These are phyloP conservation scores for Tricholoma matsutake DNA, from an alignment of 768 basidiomycete species.

Conservation along the genomic window DNA sequence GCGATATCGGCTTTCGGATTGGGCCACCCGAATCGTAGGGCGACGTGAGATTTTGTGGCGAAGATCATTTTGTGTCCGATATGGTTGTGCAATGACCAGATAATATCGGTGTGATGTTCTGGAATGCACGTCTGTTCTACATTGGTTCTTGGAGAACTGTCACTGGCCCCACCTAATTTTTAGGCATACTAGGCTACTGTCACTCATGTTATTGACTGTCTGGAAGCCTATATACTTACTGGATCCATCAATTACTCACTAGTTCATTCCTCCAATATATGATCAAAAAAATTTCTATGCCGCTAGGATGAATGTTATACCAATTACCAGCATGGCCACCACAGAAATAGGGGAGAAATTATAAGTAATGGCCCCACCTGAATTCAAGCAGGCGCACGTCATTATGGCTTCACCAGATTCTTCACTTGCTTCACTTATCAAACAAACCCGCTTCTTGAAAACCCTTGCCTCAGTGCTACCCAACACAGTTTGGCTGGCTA, in stretches of 20 bases:
- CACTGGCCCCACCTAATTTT: not conserved
- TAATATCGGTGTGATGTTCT: no score
- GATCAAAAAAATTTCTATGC: not conserved
- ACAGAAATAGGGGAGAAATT: not conserved
- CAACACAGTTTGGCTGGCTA: not conserved
- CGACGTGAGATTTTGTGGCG: no score
- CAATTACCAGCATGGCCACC: not conserved
- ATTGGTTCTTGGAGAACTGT: not conserved
- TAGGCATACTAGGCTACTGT: not conserved
- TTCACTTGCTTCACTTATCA: not conserved
- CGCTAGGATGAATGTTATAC: not conserved
- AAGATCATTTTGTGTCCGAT: no score
- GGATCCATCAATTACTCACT: not conserved
- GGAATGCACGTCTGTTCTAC: not conserved
- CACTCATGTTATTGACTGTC: not conserved
- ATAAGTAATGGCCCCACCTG: not conserved
- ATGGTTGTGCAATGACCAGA: no score
- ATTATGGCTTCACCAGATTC: not conserved
- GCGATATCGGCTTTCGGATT: no score
- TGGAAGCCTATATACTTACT: not conserved
- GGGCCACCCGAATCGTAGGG: no score
- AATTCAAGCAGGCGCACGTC: not conserved
- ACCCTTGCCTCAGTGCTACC: not conserved
- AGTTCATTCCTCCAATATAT: not conserved
- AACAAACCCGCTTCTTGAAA: not conserved